Evolutionary conservation across 1,284 basidiomycete genomes (phyloP).

Genomic region (Ceratobasidium sp.): DNA sequence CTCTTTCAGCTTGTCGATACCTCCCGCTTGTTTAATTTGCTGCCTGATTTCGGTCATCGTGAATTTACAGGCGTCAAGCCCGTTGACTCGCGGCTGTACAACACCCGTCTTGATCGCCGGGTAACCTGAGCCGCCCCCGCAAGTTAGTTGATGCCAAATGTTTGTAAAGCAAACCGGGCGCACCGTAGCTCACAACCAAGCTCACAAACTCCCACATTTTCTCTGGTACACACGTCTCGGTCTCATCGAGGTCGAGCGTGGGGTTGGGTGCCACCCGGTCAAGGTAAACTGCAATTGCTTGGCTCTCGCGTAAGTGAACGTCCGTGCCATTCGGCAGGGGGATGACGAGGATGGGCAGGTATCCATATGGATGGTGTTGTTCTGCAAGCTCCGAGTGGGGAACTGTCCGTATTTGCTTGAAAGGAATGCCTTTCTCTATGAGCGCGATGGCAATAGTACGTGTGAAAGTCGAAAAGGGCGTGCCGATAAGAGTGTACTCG

Average conservation of each 20-base stretch:
- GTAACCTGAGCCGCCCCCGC: constrained; percentile 37
- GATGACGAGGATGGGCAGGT: constrained; percentile 40
- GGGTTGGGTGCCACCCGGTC: constrained; percentile 37
- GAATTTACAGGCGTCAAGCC: constrained; percentile 39
- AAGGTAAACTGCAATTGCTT: constrained; percentile 41
- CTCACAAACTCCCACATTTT: constrained; percentile 45
- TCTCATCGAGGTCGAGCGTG: constrained; percentile 38
- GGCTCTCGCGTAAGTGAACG: constrained; percentile 38
- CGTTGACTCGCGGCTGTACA: constrained; percentile 36
- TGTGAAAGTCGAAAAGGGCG: constrained; percentile 42
- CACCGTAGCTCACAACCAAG: constrained; percentile 39
- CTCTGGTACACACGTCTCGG: constrained; percentile 28
- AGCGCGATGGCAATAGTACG: constrained; percentile 40
- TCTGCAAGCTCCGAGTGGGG: constrained; percentile 40
- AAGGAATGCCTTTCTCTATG: constrained; percentile 38
- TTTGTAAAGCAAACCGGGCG: not conserved
- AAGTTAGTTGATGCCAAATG: constrained; percentile 1
- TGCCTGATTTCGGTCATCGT: constrained; percentile 40
- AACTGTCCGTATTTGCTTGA: constrained; percentile 26
- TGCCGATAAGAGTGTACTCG: constrained; percentile 41
- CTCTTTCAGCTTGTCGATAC: constrained; percentile 34
- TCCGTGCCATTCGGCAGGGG: constrained; percentile 29
- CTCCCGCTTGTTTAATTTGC: constrained; percentile 41
- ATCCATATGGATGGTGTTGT: constrained; percentile 39
- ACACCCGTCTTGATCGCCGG: constrained; percentile 41